phyloP scores from a whole-genome alignment of 1,284 basidiomycete genomes.

The Wallemia ichthyophaga region DNA sequence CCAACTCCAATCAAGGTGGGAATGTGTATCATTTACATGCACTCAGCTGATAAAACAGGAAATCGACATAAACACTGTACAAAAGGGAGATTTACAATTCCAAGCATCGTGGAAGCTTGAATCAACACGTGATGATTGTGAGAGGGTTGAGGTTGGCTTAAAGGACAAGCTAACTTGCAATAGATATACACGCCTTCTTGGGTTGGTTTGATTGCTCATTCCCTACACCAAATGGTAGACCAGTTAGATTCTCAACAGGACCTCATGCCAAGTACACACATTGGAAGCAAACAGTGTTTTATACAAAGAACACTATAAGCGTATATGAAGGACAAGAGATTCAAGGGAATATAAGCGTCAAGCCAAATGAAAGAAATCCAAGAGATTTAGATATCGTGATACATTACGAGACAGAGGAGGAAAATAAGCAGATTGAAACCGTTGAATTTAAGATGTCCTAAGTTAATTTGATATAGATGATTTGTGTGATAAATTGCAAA shows the following conservation, averaged over 20 bases:
- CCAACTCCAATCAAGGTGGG: conserved; percentile 54
- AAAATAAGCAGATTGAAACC: conserved; percentile 12
- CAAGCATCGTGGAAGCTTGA: conserved; percentile 45
- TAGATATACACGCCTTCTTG: conserved; percentile 92
- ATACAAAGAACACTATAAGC: conserved; percentile 40
- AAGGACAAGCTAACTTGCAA: neutral
- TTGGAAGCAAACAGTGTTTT: conserved; percentile 97
- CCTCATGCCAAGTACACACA: conserved; percentile 90
- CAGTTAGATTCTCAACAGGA: conserved; percentile 76
- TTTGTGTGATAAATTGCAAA: too few relatives aligned
- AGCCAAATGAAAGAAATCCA: conserved; percentile 66
- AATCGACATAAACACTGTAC: conserved; percentile 69
- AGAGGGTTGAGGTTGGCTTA: conserved; percentile 11
- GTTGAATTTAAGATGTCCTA: conserved; percentile 20
- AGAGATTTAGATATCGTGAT: conserved; percentile 72
- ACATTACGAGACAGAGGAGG: conserved; percentile 28
- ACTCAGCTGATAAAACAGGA: conserved; percentile 22
- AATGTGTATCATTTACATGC: neutral
- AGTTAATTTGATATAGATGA: neutral
- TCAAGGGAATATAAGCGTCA: conserved; percentile 36
- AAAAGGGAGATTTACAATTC: conserved; percentile 84
- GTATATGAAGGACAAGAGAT: conserved; percentile 35
- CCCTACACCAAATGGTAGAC: conserved; percentile 70
- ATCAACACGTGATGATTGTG: conserved; percentile 75
- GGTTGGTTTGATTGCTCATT: conserved; percentile 98